Evolutionary conservation across 1,139 yeast genomes (phyloP).

Genomic region (Taphrina deformans): DNA sequence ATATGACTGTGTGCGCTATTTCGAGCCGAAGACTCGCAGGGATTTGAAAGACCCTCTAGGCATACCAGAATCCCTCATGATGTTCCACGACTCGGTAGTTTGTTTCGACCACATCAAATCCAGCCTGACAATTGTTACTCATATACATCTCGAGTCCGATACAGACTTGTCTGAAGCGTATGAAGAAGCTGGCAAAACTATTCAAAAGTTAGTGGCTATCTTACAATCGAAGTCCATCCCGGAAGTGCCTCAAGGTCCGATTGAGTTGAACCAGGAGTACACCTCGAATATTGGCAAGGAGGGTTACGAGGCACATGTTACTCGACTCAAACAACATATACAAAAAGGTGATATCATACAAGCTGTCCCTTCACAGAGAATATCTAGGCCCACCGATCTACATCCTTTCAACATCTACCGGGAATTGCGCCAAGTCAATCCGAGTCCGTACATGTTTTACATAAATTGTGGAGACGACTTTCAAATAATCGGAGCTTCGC

Average conservation of each 20-base stretch:
- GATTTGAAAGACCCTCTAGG: conserved; percentile 71
- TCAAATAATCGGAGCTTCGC: conserved; percentile 96
- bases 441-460: conserved; percentile 93
- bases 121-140: conserved; percentile 84
- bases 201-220: conserved; percentile 57
- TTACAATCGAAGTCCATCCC: conserved; percentile 53
- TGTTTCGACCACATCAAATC: conserved; percentile 94
- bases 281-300: conserved; percentile 87
- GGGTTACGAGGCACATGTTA: conserved; percentile 85
- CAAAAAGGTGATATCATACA: conserved; percentile 90
- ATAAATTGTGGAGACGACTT: conserved; percentile 79
- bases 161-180: conserved; percentile 54
- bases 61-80: conserved; percentile 86
- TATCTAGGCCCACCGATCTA: conserved; percentile 87
- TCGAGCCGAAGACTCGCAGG: conserved; percentile 84
- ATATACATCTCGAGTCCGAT: conserved; percentile 53
- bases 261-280: conserved; percentile 61
- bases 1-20: conserved; percentile 92
- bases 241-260: conserved; percentile 70
- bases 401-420: conserved; percentile 96
- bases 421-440: conserved; percentile 91
- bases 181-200: conserved; percentile 56
- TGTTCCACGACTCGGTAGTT: conserved; percentile 85
- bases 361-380: conserved; percentile 96
- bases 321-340: conserved; percentile 73